A percentile compares a stretch with the other conserved stretches of the same genome.
These are phyloP conservation scores for Tulasnella sp. DNA, from an alignment of 768 basidiomycete species.

Conservation along the genomic window DNA sequence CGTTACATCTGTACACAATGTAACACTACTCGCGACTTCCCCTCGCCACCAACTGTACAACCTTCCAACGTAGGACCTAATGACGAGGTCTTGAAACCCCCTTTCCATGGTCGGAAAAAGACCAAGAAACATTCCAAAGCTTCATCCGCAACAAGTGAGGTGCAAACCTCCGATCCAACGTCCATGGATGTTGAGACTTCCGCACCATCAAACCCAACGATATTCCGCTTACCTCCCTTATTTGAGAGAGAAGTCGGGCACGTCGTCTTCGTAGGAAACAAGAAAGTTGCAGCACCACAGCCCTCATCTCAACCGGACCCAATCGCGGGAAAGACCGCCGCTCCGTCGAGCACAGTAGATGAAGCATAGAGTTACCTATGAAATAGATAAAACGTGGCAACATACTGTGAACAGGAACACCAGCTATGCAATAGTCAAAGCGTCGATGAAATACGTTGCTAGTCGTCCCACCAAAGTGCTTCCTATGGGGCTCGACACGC, in stretches of 20 bases:
- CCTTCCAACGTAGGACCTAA: not conserved
- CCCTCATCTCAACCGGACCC: too few relatives aligned
- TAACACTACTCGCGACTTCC: slow-evolving; percentile 46
- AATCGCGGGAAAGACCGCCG: too few relatives aligned
- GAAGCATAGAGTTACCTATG: not conserved
- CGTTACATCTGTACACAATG: slow-evolving; percentile 50
- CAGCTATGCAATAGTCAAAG: slow-evolving; percentile 59
- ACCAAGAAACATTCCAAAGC: not conserved
- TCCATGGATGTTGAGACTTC: not conserved
- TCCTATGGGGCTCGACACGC: slow-evolving; percentile 70
- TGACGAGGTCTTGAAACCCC: too few relatives aligned
- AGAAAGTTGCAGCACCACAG: too few relatives aligned
- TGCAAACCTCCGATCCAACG: not conserved
- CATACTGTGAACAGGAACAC: too few relatives aligned
- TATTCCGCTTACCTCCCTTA: slow-evolving; percentile 41
- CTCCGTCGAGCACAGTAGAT: too few relatives aligned
- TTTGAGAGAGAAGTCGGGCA: slow-evolving; percentile 55
- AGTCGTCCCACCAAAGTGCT: slow-evolving; percentile 66
- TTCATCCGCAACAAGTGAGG: not conserved
- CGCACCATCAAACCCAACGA: slow-evolving; percentile 21
- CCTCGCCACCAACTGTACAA: slow-evolving; percentile 43
- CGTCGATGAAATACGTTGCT: slow-evolving; percentile 69
- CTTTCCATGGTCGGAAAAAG: too few relatives aligned
- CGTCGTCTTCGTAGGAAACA: slow-evolving; percentile 53
- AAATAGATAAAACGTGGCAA: not conserved